phyloP scores from a whole-genome alignment of 179 eudicot genomes.

The Silene vulgaris region DNA sequence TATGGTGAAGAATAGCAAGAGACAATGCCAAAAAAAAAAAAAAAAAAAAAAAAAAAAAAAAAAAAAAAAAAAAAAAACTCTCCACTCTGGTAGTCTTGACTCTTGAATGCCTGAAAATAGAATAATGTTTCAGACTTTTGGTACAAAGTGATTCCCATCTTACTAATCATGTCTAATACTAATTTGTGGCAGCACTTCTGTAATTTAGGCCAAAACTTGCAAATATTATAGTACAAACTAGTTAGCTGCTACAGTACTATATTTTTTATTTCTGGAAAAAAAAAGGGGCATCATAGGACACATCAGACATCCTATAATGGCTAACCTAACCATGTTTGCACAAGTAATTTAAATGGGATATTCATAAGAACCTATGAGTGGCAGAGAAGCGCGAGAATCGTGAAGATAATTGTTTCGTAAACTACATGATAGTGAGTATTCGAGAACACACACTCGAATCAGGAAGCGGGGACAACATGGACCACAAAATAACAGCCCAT shows the following conservation, averaged over 20 bases:
- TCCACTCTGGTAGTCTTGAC: not conserved
- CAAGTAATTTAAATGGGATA: not conserved
- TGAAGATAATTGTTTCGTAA: not conserved
- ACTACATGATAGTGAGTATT: not conserved
- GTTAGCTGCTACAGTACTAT: not conserved
- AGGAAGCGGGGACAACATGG: not conserved
- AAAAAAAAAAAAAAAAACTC: too few relatives aligned
- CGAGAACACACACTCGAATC: not conserved
- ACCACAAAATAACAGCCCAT: not conserved
- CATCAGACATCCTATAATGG: not conserved
- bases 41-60: too few relatives aligned
- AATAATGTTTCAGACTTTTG: not conserved
- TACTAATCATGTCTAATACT: not conserved
- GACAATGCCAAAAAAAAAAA: not conserved
- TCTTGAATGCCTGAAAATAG: not conserved
- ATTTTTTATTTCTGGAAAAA: not conserved
- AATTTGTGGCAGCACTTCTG: not conserved
- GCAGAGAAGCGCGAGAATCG: not conserved
- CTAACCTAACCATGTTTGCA: not conserved
- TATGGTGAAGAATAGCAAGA: not conserved
- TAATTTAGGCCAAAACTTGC: not conserved
- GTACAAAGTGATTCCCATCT: not conserved
- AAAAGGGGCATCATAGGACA: not conserved
- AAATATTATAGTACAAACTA: not conserved
- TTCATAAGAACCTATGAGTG: not conserved